Evolutionary conservation across 2,329 filamentous ascomycete genomes (phyloP).

Genomic region (Berkeleyomyces basicola): DNA sequence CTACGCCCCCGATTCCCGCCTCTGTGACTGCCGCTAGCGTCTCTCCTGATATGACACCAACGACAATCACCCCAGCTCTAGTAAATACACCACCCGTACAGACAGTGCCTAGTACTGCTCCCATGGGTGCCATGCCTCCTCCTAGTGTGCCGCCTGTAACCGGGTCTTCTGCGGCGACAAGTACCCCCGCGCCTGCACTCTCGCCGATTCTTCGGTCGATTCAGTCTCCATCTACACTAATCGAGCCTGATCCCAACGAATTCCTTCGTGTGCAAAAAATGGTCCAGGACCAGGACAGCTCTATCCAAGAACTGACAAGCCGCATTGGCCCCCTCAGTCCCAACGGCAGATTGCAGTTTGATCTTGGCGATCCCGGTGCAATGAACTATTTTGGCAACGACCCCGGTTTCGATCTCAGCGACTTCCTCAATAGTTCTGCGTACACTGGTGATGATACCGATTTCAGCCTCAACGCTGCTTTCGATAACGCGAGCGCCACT

Average conservation of each 20-base stretch:
- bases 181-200: slow-evolving; percentile 23
- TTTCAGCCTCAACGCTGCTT: slow-evolving; percentile 19
- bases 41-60: slow-evolving; percentile 15
- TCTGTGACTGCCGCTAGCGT: not conserved
- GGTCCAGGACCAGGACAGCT: slow-evolving; percentile 61
- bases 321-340: slow-evolving; percentile 67
- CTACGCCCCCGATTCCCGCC: not conserved
- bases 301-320: slow-evolving; percentile 58
- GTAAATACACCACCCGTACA: slow-evolving; percentile 15
- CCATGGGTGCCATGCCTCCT: not conserved
- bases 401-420: slow-evolving; percentile 26
- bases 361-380: slow-evolving; percentile 32
- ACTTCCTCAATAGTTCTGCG: slow-evolving; percentile 23
- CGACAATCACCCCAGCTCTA: slow-evolving; percentile 1
- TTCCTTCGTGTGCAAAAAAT: slow-evolving; percentile 64
- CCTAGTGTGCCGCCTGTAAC: not conserved
- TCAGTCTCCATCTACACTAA: slow-evolving; percentile 39
- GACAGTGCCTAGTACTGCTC: slow-evolving; percentile 14
- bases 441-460: slow-evolving; percentile 28
- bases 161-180: slow-evolving; percentile 12
- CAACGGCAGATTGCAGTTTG: slow-evolving; percentile 54
- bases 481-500: not conserved
- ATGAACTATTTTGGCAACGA: slow-evolving; percentile 18
- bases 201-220: slow-evolving; percentile 33
- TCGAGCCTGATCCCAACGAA: slow-evolving; percentile 55